These are phyloP conservation scores for Colletotrichum australisinense DNA, from an alignment of 2,329 filamentous ascomycete genomes.

Conservation along the genomic window DNA sequence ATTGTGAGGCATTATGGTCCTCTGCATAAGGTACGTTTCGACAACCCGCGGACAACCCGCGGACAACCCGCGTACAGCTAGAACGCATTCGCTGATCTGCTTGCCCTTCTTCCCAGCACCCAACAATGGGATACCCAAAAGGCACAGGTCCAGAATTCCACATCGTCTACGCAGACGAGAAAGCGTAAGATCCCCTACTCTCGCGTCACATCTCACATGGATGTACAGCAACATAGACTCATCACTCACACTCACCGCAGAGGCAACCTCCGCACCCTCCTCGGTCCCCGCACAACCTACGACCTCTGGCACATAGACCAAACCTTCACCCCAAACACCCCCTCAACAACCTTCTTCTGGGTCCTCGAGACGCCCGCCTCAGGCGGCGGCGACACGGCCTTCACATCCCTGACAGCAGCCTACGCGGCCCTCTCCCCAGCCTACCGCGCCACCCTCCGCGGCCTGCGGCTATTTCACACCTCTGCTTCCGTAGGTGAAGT, in stretches of 20 bases:
- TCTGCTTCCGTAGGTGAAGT: constrained; percentile 46
- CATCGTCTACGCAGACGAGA: constrained; percentile 46
- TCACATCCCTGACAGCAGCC: constrained; percentile 43
- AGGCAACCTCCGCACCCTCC: constrained; percentile 43
- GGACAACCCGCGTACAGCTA: no score
- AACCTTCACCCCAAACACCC: constrained; percentile 46
- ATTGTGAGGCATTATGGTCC: constrained; percentile 46
- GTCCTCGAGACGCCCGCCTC: constrained; percentile 43
- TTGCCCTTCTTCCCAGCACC: constrained; percentile 36
- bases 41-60: no score
- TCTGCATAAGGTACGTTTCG: constrained; percentile 38
- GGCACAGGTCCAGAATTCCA: constrained; percentile 47
- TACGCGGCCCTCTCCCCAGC: constrained; percentile 44
- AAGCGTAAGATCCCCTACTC: constrained; percentile 35
- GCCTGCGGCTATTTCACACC: constrained; percentile 33
- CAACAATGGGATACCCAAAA: constrained; percentile 45
- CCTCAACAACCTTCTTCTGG: constrained; percentile 48
- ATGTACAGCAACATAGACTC: no score
- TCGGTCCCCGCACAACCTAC: constrained; percentile 41
- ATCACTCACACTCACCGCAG: neutral
- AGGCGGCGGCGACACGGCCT: constrained; percentile 44
- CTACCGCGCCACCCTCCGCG: constrained; percentile 35
- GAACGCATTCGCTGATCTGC: no score
- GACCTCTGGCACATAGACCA: constrained; percentile 48
- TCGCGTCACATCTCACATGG: neutral